Evolutionary conservation across 1,284 basidiomycete species (phyloP).

Genomic region (Cryptococcus sp.): DNA sequence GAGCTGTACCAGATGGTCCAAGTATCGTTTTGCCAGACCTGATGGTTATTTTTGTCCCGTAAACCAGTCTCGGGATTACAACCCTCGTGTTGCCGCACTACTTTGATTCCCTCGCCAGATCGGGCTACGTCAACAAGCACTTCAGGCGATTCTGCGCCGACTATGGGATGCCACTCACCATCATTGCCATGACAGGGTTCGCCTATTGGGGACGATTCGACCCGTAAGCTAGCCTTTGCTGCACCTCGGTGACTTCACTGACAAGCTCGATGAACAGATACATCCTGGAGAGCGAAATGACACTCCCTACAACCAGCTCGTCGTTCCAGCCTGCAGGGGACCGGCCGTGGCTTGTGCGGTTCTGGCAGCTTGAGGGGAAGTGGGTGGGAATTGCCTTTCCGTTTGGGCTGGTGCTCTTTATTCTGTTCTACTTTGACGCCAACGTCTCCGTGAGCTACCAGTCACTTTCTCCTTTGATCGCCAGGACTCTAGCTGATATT

Average conservation of each 20-base stretch:
- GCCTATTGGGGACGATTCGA: conserved; percentile 83
- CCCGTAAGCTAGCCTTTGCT: conserved; percentile 15
- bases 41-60: conserved; percentile 1
- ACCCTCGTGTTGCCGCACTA: conserved; percentile 71
- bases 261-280: conserved; percentile 22
- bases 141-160: conserved; percentile 72
- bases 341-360: conserved; percentile 78
- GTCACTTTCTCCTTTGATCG: background rate
- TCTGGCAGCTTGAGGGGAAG: conserved; percentile 85
- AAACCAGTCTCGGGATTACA: conserved; percentile 63
- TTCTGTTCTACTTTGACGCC: conserved; percentile 54
- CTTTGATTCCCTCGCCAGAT: conserved; percentile 64
- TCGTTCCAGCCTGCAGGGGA: conserved; percentile 72
- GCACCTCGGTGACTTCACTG: background rate
- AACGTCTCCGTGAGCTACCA: conserved; percentile 44
- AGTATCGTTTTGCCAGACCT: background rate
- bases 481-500: background rate
- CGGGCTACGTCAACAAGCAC: conserved; percentile 66
- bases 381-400: conserved; percentile 74
- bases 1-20: conserved; percentile 7
- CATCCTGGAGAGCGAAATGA: conserved; percentile 58
- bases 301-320: conserved; percentile 61
- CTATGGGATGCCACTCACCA: conserved; percentile 83
- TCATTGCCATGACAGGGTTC: conserved; percentile 67
- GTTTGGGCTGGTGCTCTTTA: conserved; percentile 53